phyloP scores from a whole-genome alignment of 257 asterid species.

The Coffea eugenioides region DNA sequence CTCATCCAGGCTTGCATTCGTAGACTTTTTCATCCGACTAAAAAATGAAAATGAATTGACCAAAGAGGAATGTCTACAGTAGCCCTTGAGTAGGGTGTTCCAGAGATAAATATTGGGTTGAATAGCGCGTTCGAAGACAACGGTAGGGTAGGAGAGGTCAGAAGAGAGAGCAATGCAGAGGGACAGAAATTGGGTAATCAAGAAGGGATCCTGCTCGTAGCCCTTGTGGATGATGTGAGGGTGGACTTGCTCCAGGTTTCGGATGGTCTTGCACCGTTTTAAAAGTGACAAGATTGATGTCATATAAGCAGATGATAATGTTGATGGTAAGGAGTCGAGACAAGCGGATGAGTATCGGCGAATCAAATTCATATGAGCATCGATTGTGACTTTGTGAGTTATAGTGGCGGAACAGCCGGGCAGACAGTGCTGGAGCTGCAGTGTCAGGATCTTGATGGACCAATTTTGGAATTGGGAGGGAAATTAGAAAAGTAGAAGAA shows the following conservation, averaged over 20 bases:
- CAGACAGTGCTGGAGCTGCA: neutral
- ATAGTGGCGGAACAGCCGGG: neutral
- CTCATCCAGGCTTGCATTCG: conserved; percentile 46
- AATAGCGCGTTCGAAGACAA: conserved; percentile 43
- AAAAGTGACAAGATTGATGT: conserved; percentile 31
- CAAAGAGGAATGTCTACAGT: too few relatives aligned
- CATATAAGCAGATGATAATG: neutral
- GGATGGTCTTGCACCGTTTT: conserved; percentile 42
- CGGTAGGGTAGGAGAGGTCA: conserved; percentile 38
- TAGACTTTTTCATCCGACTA: conserved; percentile 35
- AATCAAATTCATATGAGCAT: neutral
- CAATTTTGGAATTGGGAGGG: too few relatives aligned
- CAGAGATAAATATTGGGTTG: conserved; percentile 59
- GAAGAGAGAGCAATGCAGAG: conserved; percentile 38
- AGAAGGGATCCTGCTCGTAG: conserved; percentile 53
- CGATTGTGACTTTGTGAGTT: neutral
- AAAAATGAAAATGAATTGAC: conserved; percentile 46
- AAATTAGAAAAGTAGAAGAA: too few relatives aligned
- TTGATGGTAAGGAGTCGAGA: neutral
- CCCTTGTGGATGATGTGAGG: conserved; percentile 56
- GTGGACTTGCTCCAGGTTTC: conserved; percentile 47
- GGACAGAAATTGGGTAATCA: conserved; percentile 51
- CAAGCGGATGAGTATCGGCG: neutral
- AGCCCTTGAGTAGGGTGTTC: conserved; percentile 57
- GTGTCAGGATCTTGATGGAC: too few relatives aligned